A percentile compares a stretch with the other conserved stretches of the same genome.
phyloP scores from a whole-genome alignment of 495 filamentous ascomycete genomes.

The Glarea lozoyensis region DNA sequence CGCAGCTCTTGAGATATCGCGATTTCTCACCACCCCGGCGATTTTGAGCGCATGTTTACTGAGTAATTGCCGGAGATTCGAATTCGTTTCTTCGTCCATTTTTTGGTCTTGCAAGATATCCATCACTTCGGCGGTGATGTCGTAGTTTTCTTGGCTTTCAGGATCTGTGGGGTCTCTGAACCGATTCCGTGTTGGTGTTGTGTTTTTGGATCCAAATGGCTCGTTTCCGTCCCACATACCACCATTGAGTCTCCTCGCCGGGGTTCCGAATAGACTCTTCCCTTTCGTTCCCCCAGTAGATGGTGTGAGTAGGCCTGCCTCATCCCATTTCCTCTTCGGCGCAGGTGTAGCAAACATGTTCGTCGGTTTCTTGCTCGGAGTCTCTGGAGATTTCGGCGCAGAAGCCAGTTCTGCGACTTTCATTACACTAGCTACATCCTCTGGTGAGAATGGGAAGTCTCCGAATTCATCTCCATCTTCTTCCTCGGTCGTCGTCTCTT shows the following conservation, averaged over 20 bases:
- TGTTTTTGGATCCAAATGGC: conserved; percentile 18
- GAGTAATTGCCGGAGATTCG: conserved; percentile 38
- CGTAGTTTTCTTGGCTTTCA: conserved; percentile 20
- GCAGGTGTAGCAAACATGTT: conserved; percentile 38
- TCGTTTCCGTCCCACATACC: conserved; percentile 20
- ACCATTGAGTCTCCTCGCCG: conserved; percentile 13
- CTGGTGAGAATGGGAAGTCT: conserved; percentile 6
- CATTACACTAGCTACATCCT: conserved; percentile 9
- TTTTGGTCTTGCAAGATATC: conserved; percentile 38
- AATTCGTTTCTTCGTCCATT: conserved; percentile 30
- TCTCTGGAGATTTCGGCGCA: conserved; percentile 22
- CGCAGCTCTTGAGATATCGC: conserved; percentile 52
- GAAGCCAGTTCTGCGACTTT: conserved; percentile 12
- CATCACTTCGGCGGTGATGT: conserved; percentile 43
- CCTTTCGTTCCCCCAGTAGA: conserved; percentile 2
- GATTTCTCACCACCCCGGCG: conserved; percentile 47
- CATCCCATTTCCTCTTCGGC: conserved; percentile 38
- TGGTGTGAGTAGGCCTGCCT: conserved; percentile 23
- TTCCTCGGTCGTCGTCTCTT: conserved; percentile 3
- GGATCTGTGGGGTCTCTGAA: conserved; percentile 23
- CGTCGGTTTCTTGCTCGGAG: conserved; percentile 37
- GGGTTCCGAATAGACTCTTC: conserved; percentile 17
- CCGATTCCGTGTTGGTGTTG: conserved; percentile 43
- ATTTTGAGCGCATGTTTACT: conserved; percentile 45
- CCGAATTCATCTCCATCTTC: conserved; percentile 19